These are phyloP conservation scores for Polytolypa hystricis DNA, from an alignment of 2,329 filamentous ascomycete genomes.

Conservation along the genomic window DNA sequence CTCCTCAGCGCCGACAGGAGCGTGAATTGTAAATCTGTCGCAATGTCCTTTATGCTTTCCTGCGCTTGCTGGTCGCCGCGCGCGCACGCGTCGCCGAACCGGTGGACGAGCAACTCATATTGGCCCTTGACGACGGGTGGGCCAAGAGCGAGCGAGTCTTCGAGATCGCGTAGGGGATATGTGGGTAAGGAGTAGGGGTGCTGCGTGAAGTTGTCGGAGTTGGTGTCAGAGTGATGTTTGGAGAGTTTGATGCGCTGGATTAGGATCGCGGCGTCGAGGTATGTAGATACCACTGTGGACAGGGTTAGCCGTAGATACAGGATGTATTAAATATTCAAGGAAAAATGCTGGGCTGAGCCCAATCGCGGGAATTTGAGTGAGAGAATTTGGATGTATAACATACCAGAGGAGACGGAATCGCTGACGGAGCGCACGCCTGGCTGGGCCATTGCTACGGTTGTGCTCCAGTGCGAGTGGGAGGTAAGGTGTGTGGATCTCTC, in stretches of 20 bases:
- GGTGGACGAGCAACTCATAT: conserved; percentile 24
- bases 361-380: too few relatives aligned
- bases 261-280: conserved; percentile 9
- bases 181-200: background rate
- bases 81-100: conserved; percentile 25
- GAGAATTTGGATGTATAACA: background rate
- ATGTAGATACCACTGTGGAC: conserved; percentile 9
- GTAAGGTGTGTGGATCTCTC: too few relatives aligned
- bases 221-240: background rate
- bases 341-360: too few relatives aligned
- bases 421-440: conserved; percentile 9
- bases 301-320: background rate
- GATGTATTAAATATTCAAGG: background rate
- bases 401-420: conserved; percentile 10
- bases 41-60: conserved; percentile 30
- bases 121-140: conserved; percentile 25
- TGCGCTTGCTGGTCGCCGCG: conserved; percentile 26
- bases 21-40: conserved; percentile 26
- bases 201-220: too few relatives aligned
- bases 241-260: conserved; percentile 9
- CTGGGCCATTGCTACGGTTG: conserved; percentile 4
- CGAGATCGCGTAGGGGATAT: conserved; percentile 14
- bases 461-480: background rate
- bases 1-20: conserved; percentile 24
- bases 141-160: conserved; percentile 26